These are phyloP conservation scores for Kurtzmaniella cleridarum DNA, from an alignment of 805 yeast genomes.

Conservation along the genomic window DNA sequence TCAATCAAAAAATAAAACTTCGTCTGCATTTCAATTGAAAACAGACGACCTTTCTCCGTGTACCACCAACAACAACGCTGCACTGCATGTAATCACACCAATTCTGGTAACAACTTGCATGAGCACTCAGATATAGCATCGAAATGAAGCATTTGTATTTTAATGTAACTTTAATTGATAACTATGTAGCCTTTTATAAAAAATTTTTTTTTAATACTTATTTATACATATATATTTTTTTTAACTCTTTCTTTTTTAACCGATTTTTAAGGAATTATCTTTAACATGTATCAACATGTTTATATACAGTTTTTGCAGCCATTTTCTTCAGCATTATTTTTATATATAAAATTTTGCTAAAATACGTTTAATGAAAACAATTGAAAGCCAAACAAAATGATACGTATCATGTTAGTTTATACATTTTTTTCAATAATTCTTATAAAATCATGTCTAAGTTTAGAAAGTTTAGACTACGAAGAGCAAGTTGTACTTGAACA, in stretches of 20 bases:
- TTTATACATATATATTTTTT: neutral
- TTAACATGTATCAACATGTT: neutral
- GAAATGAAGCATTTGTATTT: neutral
- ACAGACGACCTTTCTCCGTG: too few relatives aligned
- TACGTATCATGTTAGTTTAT: neutral
- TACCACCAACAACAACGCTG: constrained; percentile 16
- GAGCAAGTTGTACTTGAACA: constrained; percentile 3
- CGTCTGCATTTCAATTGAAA: too few relatives aligned
- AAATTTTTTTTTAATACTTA: neutral
- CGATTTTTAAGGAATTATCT: neutral
- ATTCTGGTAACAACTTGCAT: constrained; percentile 39
- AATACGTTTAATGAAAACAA: neutral
- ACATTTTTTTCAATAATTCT: neutral
- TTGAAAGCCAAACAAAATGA: neutral
- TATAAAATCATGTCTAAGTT: neutral
- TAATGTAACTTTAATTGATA: neutral
- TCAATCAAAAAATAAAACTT: too few relatives aligned
- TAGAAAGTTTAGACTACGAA: constrained; percentile 3
- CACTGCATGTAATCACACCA: constrained; percentile 36
- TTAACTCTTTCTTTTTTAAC: neutral
- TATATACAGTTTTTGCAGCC: too few relatives aligned
- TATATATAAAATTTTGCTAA: neutral
- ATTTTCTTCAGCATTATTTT: too few relatives aligned
- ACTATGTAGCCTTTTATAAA: neutral
- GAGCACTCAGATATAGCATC: constrained; percentile 20